These are phyloP conservation scores for Trapa bicornis DNA, from an alignment of 345 rosid genomes.

Conservation along the genomic window DNA sequence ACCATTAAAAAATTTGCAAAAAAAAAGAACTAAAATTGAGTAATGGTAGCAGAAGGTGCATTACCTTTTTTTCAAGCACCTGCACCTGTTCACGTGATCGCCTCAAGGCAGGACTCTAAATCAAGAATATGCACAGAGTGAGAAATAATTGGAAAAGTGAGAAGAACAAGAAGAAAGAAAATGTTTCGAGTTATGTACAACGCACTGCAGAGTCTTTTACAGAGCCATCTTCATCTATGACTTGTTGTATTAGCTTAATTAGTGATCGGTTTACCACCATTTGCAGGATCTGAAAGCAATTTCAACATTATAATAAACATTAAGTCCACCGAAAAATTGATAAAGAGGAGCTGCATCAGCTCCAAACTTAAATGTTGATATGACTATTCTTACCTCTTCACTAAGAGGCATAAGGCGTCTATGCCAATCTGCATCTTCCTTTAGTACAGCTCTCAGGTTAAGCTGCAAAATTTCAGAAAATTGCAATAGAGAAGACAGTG, in stretches of 20 bases:
- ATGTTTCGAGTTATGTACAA: conserved; percentile 9
- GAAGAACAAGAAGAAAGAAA: neutral
- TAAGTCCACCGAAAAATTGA: neutral
- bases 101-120: conserved; percentile 64
- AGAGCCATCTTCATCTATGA: conserved; percentile 66
- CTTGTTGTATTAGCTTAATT: conserved; percentile 44
- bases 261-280: conserved; percentile 42
- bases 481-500: conserved; percentile 44
- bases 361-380: neutral
- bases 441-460: conserved; percentile 51
- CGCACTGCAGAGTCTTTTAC: conserved; percentile 83
- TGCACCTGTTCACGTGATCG: conserved; percentile 55
- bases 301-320: conserved; percentile 5
- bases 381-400: conserved; percentile 31
- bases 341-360: neutral
- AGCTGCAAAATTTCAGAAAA: conserved; percentile 52
- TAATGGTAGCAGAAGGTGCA: neutral
- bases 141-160: conserved; percentile 2
- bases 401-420: conserved; percentile 65
- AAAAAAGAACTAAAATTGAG: neutral
- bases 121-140: conserved; percentile 1
- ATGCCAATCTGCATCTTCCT: conserved; percentile 61
- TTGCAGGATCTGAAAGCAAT: conserved; percentile 42
- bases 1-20: neutral
- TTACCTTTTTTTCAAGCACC: conserved; percentile 65